Evolutionary conservation across 345 rosid species (phyloP).

Genomic region (Salix caprea): DNA sequence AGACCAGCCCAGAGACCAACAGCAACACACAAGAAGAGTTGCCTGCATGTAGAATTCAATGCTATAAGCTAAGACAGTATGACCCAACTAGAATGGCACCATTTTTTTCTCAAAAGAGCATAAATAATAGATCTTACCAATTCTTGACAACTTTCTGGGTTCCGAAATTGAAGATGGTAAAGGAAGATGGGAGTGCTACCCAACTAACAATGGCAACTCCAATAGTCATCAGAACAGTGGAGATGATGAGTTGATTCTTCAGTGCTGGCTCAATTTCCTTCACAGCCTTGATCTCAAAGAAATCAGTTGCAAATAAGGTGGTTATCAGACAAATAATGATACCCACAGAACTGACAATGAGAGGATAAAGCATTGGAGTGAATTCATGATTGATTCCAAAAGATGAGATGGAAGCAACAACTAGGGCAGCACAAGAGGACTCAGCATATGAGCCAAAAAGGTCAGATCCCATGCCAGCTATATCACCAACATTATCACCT

Average conservation of each 20-base stretch:
- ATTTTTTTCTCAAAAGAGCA: not conserved
- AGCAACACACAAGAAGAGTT: conserved; percentile 63
- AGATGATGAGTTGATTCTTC: conserved; percentile 67
- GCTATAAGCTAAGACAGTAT: not conserved
- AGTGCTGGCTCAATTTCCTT: conserved; percentile 68
- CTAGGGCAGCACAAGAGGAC: conserved; percentile 75
- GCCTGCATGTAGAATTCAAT: conserved; percentile 42
- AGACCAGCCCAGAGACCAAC: conserved; percentile 89
- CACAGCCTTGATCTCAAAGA: conserved; percentile 67
- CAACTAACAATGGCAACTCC: conserved; percentile 59
- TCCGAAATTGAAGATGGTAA: conserved; percentile 73
- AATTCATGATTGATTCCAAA: conserved; percentile 66
- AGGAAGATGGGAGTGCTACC: conserved; percentile 57
- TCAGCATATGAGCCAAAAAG: conserved; percentile 75
- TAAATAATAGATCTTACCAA: conserved; percentile 38
- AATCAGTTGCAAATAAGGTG: conserved; percentile 68
- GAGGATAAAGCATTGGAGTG: conserved; percentile 72
- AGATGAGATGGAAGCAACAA: conserved; percentile 74
- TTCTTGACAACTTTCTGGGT: conserved; percentile 61
- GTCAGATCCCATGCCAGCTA: conserved; percentile 85
- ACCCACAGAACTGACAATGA: conserved; percentile 64
- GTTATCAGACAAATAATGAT: conserved; percentile 66
- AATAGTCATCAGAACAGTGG: conserved; percentile 62
- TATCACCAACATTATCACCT: conserved; percentile 82
- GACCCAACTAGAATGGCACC: not conserved